Conservation (phyloP, 371 early-diverging fungal species). For the Apophysomyces ossiformis region DNA sequence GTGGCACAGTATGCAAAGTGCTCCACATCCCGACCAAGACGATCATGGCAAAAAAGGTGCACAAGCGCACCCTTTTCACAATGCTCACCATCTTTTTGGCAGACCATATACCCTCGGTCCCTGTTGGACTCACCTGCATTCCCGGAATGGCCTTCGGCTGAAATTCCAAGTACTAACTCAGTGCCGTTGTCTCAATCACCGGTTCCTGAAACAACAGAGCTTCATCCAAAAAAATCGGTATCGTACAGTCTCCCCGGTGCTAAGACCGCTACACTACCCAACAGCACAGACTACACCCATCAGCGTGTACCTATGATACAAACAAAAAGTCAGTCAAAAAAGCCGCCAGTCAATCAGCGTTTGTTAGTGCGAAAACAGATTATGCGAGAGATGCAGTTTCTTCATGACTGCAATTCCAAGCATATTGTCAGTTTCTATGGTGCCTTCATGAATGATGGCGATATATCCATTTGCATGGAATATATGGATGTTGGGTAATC, state of each 20-base stretch:
- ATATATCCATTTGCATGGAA: constrained; percentile 86
- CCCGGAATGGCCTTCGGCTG: constrained; percentile 11
- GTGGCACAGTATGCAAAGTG: constrained; percentile 77
- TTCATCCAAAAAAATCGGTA: constrained; percentile 20
- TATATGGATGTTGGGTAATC: constrained; percentile 77
- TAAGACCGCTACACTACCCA: neutral
- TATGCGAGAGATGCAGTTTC: constrained; percentile 77
- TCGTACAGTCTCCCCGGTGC: constrained; percentile 20
- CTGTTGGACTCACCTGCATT: constrained; percentile 31
- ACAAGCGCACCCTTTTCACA: neutral
- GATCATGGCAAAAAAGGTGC: constrained; percentile 82
- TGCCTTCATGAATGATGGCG: constrained; percentile 76
- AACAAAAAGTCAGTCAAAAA: constrained; percentile 8
- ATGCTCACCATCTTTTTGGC: neutral
- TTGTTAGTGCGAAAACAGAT: constrained; percentile 72
- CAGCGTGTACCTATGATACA: constrained; percentile 36
- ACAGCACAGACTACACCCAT: constrained; percentile 65
- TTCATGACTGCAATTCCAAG: constrained; percentile 76
- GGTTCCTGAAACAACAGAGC: neutral
- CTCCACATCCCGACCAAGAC: constrained; percentile 71
- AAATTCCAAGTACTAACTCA: neutral
- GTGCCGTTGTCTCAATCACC: neutral
- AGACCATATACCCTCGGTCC: constrained; percentile 23
- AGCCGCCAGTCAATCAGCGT: constrained; percentile 17
- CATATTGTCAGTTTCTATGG: constrained; percentile 85